Conservation (phyloP, 805 yeast genomes). For the Hanseniaspora lachancei region DNA sequence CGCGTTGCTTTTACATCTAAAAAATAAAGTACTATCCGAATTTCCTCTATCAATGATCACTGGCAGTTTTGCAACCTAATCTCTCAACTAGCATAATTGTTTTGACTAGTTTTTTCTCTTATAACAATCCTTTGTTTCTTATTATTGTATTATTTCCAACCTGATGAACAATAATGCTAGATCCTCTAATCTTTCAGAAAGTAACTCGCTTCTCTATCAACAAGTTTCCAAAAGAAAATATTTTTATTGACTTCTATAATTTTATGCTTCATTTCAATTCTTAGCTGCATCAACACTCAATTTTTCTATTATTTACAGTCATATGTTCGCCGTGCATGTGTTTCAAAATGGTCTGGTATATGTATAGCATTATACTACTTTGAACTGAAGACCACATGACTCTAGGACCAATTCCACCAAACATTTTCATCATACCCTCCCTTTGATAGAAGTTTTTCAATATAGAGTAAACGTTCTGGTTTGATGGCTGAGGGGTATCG, state of each 20-base stretch:
- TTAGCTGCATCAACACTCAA: neutral
- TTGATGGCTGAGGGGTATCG: slow-evolving; percentile 17
- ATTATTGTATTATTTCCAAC: no score
- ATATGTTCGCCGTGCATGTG: slow-evolving; percentile 20
- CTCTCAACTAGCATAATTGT: neutral
- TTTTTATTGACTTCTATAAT: no score
- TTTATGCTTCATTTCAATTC: neutral
- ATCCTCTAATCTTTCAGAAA: no score
- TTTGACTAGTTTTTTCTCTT: neutral
- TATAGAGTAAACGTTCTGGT: slow-evolving; percentile 34
- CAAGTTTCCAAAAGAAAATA: no score
- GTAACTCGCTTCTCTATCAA: no score
- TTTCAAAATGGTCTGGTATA: slow-evolving; percentile 68
- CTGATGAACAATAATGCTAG: no score
- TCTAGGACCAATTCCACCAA: slow-evolving; percentile 93
- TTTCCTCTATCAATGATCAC: neutral
- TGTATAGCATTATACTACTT: slow-evolving; percentile 80
- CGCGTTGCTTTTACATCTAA: neutral
- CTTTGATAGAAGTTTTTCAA: slow-evolving; percentile 43
- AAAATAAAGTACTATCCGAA: neutral
- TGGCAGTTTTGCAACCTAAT: neutral
- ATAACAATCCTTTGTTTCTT: neutral
- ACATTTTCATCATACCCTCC: slow-evolving; percentile 71
- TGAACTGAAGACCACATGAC: slow-evolving; percentile 94
- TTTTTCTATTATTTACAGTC: neutral